Conservation (phyloP, 1,284 basidiomycete species). For the Naganishia cerealis region DNA sequence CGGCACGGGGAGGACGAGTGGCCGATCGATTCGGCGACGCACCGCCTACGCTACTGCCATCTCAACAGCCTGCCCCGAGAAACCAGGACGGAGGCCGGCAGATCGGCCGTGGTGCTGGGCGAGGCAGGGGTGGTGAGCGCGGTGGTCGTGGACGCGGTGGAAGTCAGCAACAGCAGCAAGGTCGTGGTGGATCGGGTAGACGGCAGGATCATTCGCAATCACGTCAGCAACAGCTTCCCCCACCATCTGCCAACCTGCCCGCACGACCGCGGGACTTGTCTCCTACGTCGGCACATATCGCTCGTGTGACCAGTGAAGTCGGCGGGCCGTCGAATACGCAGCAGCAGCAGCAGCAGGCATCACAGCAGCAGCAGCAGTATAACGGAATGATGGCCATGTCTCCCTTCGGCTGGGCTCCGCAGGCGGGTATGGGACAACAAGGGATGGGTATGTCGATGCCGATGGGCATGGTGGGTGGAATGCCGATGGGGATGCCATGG, state of each 20-base stretch:
- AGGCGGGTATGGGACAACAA: slow-evolving; percentile 8
- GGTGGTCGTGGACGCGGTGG: slow-evolving; percentile 38
- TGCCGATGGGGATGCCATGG: slow-evolving; percentile 23
- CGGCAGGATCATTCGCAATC: slow-evolving; percentile 17
- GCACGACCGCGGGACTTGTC: slow-evolving; percentile 28
- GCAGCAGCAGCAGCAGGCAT: slow-evolving; percentile 29
- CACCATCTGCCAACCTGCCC: slow-evolving; percentile 22
- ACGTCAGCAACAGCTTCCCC: slow-evolving; percentile 15
- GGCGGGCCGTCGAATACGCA: slow-evolving; percentile 21
- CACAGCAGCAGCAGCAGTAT: slow-evolving; percentile 17
- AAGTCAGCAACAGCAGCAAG: slow-evolving; percentile 17
- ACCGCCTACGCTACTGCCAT: not conserved
- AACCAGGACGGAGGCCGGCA: slow-evolving; percentile 35
- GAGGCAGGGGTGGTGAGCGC: slow-evolving; percentile 33
- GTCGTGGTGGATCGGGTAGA: slow-evolving; percentile 21
- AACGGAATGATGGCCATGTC: slow-evolving; percentile 31
- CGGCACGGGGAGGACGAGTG: slow-evolving; percentile 30
- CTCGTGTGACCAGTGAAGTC: slow-evolving; percentile 31
- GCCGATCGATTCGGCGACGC: slow-evolving; percentile 29
- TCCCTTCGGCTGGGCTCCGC: slow-evolving; percentile 25
- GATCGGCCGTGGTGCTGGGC: slow-evolving; percentile 36
- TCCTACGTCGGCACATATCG: slow-evolving; percentile 29
- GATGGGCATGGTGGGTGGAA: slow-evolving; percentile 20
- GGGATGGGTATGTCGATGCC: slow-evolving; percentile 23
- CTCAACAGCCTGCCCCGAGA: slow-evolving; percentile 14